These are phyloP conservation scores for Stemphylium beticola DNA, from an alignment of 2,329 filamentous ascomycete genomes.

Conservation along the genomic window DNA sequence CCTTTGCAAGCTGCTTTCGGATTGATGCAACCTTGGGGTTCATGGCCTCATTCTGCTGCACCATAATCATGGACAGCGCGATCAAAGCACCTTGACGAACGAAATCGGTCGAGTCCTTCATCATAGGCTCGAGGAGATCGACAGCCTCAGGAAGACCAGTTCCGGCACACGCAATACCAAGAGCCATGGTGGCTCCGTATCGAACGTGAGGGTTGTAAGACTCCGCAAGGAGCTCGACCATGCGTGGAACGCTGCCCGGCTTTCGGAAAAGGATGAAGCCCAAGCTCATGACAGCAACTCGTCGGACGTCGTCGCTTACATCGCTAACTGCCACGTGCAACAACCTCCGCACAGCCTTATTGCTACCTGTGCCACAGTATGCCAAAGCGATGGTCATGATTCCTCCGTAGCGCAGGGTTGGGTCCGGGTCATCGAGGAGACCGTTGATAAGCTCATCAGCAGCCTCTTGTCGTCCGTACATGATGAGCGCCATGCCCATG, in stretches of 20 bases:
- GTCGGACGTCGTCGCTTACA: constrained; percentile 95
- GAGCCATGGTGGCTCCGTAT: constrained; percentile 96
- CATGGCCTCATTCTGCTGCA: constrained; percentile 99
- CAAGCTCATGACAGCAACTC: constrained; percentile 95
- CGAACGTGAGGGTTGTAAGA: constrained; percentile 99
- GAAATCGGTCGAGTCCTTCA: constrained; percentile 98
- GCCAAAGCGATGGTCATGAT: constrained; percentile 98
- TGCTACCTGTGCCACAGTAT: constrained; percentile 96
- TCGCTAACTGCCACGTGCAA: constrained; percentile 97
- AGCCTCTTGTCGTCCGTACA: constrained; percentile 94
- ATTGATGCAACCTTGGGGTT: constrained; percentile 94
- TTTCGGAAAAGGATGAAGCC: constrained; percentile 99
- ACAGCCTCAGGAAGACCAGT: constrained; percentile 96
- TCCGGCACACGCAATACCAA: constrained; percentile 96
- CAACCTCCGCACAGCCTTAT: constrained; percentile 96
- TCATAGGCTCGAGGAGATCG: constrained; percentile 96
- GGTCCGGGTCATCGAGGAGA: constrained; percentile 90
- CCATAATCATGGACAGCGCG: constrained; percentile 94
- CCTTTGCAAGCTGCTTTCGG: constrained; percentile 92
- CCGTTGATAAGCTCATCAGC: constrained; percentile 95
- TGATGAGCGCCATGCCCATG: constrained; percentile 96
- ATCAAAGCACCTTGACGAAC: constrained; percentile 96
- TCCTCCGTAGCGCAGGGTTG: constrained; percentile 91
- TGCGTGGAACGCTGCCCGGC: constrained; percentile 93
- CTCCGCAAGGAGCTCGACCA: constrained; percentile 97